A percentile compares a stretch with the other conserved stretches of the same genome.
Conservation (phyloP, 495 filamentous ascomycete species). For the Aspergillus incahuasiensis region DNA sequence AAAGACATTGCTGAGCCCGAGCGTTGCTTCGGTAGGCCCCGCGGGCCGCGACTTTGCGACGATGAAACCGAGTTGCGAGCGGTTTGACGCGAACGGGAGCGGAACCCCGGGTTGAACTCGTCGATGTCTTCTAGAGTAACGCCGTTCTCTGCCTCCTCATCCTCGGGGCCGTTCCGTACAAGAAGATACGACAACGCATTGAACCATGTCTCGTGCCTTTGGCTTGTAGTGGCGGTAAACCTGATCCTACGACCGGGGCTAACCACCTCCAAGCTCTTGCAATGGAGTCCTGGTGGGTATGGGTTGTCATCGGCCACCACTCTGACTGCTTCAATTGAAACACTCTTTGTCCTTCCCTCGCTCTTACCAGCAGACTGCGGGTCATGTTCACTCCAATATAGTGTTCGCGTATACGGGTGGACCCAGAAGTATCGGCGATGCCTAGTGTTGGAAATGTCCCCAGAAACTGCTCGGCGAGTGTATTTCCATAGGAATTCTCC, state of each 20-base stretch:
- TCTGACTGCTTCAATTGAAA: slow-evolving; percentile 86
- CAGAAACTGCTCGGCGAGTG: slow-evolving; percentile 83
- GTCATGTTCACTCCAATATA: slow-evolving; percentile 95
- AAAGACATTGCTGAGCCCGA: slow-evolving; percentile 44
- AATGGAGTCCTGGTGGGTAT: slow-evolving; percentile 88
- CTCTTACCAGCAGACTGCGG: slow-evolving; percentile 70
- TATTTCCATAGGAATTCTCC: slow-evolving; percentile 99
- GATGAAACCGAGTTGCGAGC: slow-evolving; percentile 73
- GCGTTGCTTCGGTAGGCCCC: slow-evolving; percentile 51
- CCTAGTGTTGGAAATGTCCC: slow-evolving; percentile 78
- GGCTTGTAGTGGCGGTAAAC: slow-evolving; percentile 89
- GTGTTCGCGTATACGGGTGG: slow-evolving; percentile 91
- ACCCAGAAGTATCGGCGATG: slow-evolving; percentile 99
- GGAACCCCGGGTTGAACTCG: slow-evolving; percentile 78
- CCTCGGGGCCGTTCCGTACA: slow-evolving; percentile 61
- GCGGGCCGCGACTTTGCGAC: slow-evolving; percentile 68
- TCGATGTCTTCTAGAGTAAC: slow-evolving; percentile 73
- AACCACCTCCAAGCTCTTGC: slow-evolving; percentile 84
- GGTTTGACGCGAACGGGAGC: slow-evolving; percentile 49
- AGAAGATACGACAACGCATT: slow-evolving; percentile 93
- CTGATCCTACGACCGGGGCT: slow-evolving; percentile 85
- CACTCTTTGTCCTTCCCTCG: slow-evolving; percentile 87
- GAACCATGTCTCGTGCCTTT: slow-evolving; percentile 97
- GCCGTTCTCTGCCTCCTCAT: slow-evolving; percentile 55
- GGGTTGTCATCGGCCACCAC: slow-evolving; percentile 96